Conservation (phyloP, 306 rosid genomes). For the Clitoria ternatea region DNA sequence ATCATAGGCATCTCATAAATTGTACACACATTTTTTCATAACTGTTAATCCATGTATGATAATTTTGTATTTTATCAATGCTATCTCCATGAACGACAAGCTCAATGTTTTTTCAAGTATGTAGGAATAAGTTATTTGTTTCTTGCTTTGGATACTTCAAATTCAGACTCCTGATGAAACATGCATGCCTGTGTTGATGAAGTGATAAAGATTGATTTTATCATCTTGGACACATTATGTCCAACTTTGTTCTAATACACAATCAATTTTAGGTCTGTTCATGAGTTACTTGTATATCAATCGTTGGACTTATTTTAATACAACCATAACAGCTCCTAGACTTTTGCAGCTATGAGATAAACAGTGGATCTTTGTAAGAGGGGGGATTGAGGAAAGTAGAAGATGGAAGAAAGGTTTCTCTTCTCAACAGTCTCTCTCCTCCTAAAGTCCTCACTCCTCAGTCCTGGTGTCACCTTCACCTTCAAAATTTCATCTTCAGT, state of each 20-base stretch:
- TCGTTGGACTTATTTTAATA: not conserved
- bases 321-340: not conserved
- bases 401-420: not conserved
- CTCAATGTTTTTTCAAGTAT: not conserved
- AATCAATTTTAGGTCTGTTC: not conserved
- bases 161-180: not conserved
- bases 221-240: not conserved
- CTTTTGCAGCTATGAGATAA: not conserved
- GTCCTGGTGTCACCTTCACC: too few relatives aligned
- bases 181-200: not conserved
- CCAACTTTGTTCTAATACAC: not conserved
- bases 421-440: not conserved
- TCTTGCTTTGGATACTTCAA: not conserved
- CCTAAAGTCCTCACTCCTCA: not conserved
- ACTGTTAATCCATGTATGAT: not conserved
- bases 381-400: not conserved
- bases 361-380: not conserved
- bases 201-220: not conserved
- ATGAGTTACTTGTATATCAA: not conserved
- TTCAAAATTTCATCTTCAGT: not conserved
- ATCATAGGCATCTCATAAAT: slow-evolving; percentile 11
- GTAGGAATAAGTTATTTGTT: not conserved
- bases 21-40: not conserved
- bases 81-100: slow-evolving; percentile 5
- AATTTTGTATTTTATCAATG: not conserved